A percentile compares a stretch with the other conserved stretches of the same genome.
These are phyloP conservation scores for Psidium guajava DNA, from an alignment of 345 rosid species.

Conservation along the genomic window DNA sequence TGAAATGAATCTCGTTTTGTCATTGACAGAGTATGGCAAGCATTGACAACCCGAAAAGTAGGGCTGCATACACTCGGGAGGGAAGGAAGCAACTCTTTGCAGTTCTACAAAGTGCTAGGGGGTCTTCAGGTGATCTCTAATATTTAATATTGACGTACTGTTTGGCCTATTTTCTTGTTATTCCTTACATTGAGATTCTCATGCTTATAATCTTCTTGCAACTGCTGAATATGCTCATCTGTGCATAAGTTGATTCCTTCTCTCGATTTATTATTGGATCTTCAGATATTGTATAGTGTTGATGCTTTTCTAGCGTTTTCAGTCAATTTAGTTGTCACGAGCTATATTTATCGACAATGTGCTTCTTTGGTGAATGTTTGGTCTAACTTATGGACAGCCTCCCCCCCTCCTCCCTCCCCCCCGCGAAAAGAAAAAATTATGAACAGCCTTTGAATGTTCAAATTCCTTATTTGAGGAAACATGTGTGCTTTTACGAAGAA, in stretches of 20 bases:
- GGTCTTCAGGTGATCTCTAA: constrained; percentile 71
- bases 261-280: neutral
- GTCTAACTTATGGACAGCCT: neutral
- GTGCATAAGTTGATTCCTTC: neutral
- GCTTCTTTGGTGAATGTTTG: neutral
- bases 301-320: neutral
- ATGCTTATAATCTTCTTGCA: neutral
- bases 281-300: neutral
- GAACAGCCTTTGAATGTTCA: neutral
- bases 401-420: too few relatives aligned
- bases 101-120: constrained; percentile 95
- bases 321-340: neutral
- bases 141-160: neutral
- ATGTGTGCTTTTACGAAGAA: neutral
- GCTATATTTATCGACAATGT: neutral
- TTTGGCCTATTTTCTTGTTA: neutral
- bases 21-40: constrained; percentile 51
- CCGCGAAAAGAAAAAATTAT: too few relatives aligned
- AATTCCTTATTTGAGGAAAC: neutral
- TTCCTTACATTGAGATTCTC: neutral
- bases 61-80: constrained; percentile 80
- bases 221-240: neutral
- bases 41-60: constrained; percentile 53
- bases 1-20: constrained; percentile 5
- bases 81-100: constrained; percentile 98